Evolutionary conservation across 2,329 filamentous ascomycete genomes (phyloP).

Genomic region (Leptosphaerulina australis): DNA sequence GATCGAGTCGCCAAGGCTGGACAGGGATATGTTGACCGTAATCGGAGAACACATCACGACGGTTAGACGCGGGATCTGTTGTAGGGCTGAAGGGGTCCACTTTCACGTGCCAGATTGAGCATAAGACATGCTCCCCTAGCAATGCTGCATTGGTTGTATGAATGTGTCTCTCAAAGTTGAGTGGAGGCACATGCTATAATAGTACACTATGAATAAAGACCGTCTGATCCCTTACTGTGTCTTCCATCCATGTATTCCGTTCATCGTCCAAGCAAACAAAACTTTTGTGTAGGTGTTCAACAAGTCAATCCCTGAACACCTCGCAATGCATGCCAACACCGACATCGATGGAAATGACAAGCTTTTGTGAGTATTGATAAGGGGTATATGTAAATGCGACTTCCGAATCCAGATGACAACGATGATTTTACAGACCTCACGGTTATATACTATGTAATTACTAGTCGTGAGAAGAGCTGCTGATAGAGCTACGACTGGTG

Average conservation of each 20-base stretch:
- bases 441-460: not conserved
- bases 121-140: too few relatives aligned
- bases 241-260: not conserved
- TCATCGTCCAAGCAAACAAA: not conserved
- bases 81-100: constrained; percentile 15
- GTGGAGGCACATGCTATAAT: not conserved
- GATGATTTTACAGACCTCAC: constrained; percentile 6
- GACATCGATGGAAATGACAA: constrained; percentile 2
- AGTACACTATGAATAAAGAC: not conserved
- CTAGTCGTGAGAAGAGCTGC: constrained; percentile 42
- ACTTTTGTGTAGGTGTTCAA: constrained; percentile 7
- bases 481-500: constrained; percentile 46
- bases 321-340: constrained; percentile 6
- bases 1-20: constrained; percentile 8
- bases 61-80: constrained; percentile 12
- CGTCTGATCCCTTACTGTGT: not conserved
- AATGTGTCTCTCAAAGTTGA: not conserved
- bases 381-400: constrained; percentile 19
- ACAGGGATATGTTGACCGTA: constrained; percentile 19
- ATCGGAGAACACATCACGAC: constrained; percentile 20
- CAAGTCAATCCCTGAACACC: constrained; percentile 9
- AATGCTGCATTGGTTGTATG: too few relatives aligned
- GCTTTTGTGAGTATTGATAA: constrained; percentile 16
- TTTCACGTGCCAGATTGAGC: constrained; percentile 4
- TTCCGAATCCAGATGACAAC: constrained; percentile 9